Evolutionary conservation across 2,329 filamentous ascomycete species (phyloP).

Genomic region (Beauveria asiatica): DNA sequence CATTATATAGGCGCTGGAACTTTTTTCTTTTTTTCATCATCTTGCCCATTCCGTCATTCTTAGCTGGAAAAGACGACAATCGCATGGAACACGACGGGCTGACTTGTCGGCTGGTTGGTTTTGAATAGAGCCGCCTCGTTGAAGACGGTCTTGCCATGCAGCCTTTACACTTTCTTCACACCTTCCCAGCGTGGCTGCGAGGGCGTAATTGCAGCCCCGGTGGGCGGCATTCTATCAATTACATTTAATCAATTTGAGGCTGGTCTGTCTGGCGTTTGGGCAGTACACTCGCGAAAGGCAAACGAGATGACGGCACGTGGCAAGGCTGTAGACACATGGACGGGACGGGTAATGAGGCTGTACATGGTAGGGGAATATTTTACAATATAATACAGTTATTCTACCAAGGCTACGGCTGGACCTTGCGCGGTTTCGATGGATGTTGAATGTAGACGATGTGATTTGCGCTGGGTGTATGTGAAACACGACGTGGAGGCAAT

Average conservation of each 20-base stretch:
- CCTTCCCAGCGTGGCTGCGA: not conserved
- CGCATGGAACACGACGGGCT: not conserved
- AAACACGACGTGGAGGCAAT: not conserved
- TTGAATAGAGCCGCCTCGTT: conserved; percentile 7
- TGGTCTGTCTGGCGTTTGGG: not conserved
- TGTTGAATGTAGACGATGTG: not conserved
- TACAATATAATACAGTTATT: not conserved
- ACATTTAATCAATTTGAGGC: conserved; percentile 4
- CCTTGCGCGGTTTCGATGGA: not conserved
- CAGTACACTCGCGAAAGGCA: not conserved
- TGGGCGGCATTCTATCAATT: not conserved
- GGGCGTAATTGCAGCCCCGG: not conserved
- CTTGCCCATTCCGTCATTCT: not conserved
- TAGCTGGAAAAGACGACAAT: not conserved
- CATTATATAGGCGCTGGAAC: conserved; percentile 8
- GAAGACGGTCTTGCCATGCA: not conserved
- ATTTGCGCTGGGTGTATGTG: conserved; percentile 2
- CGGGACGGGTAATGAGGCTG: not conserved
- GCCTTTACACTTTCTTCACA: not conserved
- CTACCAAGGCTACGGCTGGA: not conserved
- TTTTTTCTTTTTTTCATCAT: not conserved
- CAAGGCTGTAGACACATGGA: not conserved
- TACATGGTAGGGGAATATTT: not conserved
- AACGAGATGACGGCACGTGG: not conserved
- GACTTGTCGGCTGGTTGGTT: not conserved